phyloP scores from a whole-genome alignment of 2,329 filamentous ascomycete species.

The Massarina eburnea region DNA sequence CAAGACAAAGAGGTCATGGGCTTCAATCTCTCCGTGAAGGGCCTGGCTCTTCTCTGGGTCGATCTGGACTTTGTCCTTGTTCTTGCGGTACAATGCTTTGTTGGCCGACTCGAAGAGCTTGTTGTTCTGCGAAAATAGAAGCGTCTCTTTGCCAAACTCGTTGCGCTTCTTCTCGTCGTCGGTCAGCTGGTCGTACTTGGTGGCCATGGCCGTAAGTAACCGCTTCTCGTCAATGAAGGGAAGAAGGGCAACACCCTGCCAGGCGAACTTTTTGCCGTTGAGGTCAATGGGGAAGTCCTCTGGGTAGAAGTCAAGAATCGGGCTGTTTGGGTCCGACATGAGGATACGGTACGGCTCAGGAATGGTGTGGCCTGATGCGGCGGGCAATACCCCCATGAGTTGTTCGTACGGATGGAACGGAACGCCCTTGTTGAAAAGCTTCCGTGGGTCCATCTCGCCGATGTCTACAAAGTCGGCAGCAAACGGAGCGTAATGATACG shows the following conservation, averaged over 20 bases:
- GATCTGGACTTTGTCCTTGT: conserved; percentile 62
- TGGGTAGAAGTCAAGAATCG: conserved; percentile 97
- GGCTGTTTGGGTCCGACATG: conserved; percentile 84
- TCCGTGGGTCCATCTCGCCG: conserved; percentile 65
- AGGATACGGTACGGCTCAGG: conserved; percentile 85
- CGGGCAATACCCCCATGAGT: conserved; percentile 95
- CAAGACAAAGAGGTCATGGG: conserved; percentile 81
- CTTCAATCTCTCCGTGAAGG: conserved; percentile 76
- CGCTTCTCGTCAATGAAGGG: conserved; percentile 95
- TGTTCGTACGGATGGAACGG: conserved; percentile 95
- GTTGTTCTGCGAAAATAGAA: conserved; percentile 83
- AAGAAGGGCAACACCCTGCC: conserved; percentile 91
- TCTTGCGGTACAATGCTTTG: conserved; percentile 88
- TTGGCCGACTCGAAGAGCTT: conserved; percentile 84
- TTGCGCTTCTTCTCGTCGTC: conserved; percentile 79
- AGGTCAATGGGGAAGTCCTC: conserved; percentile 90
- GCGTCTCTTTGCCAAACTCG: conserved; percentile 73
- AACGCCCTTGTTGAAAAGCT: conserved; percentile 79
- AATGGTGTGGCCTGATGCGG: conserved; percentile 87
- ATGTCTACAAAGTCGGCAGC: conserved; percentile 91
- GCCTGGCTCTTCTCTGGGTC: conserved; percentile 76
- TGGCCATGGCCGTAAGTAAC: conserved; percentile 77
- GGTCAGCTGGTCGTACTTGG: conserved; percentile 77
- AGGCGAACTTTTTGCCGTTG: conserved; percentile 97
- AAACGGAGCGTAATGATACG: conserved; percentile 97